A percentile compares a stretch with the other conserved stretches of the same genome.
Conservation (phyloP, 768 basidiomycete genomes). For the Lenzites betulinus region DNA sequence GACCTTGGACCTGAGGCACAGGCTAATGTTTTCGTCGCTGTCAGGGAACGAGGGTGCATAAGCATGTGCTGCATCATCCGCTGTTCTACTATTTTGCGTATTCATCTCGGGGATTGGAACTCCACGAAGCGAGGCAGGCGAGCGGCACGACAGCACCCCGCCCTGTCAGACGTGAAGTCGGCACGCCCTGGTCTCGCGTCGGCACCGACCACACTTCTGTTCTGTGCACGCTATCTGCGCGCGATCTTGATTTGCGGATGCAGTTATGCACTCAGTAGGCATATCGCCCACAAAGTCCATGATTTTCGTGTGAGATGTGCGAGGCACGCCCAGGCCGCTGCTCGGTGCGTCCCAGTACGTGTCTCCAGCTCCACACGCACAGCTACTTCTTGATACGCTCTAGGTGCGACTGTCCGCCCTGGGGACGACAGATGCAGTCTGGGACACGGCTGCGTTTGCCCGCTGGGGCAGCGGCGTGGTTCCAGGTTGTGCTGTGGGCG, state of each 20-base stretch:
- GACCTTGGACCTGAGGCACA: background rate
- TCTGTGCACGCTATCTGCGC: conserved; percentile 5
- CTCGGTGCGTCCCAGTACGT: background rate
- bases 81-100: conserved; percentile 18
- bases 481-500: background rate
- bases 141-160: background rate
- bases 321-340: background rate
- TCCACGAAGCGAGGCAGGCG: background rate
- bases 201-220: conserved; percentile 6
- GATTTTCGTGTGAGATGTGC: background rate
- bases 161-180: conserved; percentile 4
- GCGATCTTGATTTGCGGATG: conserved; percentile 2
- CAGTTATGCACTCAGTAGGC: background rate
- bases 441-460: background rate
- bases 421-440: background rate
- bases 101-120: conserved; percentile 11
- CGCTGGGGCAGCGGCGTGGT: background rate
- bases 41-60: conserved; percentile 31
- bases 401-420: background rate
- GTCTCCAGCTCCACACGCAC: background rate
- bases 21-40: background rate
- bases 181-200: background rate
- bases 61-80: conserved; percentile 11
- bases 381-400: conserved; percentile 4
- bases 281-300: background rate